phyloP scores from a whole-genome alignment of 2,329 filamentous ascomycete genomes.

The Knufia petricola region DNA sequence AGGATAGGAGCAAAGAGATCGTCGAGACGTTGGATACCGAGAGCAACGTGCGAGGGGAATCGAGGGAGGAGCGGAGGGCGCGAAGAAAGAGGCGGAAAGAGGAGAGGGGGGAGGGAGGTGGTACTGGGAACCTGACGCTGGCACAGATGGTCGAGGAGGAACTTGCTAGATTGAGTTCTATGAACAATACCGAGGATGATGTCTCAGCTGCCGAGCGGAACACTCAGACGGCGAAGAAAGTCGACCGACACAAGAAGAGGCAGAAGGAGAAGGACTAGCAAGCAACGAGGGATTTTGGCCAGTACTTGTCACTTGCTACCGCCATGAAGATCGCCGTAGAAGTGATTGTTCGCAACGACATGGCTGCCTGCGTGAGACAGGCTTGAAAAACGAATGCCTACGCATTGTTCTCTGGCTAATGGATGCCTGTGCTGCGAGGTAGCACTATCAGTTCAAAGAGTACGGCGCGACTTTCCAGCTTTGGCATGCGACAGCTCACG shows the following conservation, averaged over 20 bases:
- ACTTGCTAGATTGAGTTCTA: constrained; percentile 4
- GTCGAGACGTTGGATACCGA: background rate
- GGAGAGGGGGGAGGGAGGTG: background rate
- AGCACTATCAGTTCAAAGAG: too few species aligned
- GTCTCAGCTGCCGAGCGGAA: constrained; percentile 6
- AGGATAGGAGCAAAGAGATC: constrained; percentile 5
- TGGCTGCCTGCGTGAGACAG: too few species aligned
- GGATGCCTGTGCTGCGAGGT: too few species aligned
- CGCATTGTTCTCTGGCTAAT: too few species aligned
- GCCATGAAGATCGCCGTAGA: too few species aligned
- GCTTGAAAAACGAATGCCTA: too few species aligned
- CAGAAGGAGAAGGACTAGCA: background rate
- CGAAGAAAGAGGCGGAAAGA: constrained; percentile 17
- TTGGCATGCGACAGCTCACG: too few species aligned
- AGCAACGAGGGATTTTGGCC: too few species aligned
- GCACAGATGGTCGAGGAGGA: constrained; percentile 6
- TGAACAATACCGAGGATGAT: constrained; percentile 2
- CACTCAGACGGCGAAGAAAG: constrained; percentile 12
- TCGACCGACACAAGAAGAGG: constrained; percentile 15
- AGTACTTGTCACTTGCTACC: too few species aligned
- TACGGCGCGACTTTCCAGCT: too few species aligned
- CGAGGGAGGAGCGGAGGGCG: constrained; percentile 20
- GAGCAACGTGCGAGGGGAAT: constrained; percentile 9
- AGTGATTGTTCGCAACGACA: too few species aligned
- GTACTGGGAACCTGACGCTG: background rate